These are phyloP conservation scores for Jamesozyma piceae DNA, from an alignment of 805 yeast genomes.

Conservation along the genomic window DNA sequence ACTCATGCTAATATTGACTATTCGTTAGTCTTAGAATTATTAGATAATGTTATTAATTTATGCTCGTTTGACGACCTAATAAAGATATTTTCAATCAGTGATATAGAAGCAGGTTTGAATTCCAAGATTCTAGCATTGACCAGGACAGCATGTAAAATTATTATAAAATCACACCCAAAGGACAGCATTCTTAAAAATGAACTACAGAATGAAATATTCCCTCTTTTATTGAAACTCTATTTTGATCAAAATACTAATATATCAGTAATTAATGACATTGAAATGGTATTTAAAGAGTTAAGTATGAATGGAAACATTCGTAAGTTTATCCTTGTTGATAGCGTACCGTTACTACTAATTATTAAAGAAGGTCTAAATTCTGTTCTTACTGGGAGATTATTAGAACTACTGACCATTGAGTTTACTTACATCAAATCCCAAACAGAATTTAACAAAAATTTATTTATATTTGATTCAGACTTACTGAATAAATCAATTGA, in stretches of 20 bases:
- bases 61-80: slow-evolving; percentile 20
- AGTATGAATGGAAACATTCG: slow-evolving; percentile 17
- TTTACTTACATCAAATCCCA: slow-evolving; percentile 7
- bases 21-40: slow-evolving; percentile 13
- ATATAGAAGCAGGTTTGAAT: slow-evolving; percentile 16
- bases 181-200: slow-evolving; percentile 17
- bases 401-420: slow-evolving; percentile 14
- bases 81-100: slow-evolving; percentile 14
- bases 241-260: slow-evolving; percentile 18
- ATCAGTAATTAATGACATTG: slow-evolving; percentile 19
- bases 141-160: slow-evolving; percentile 20
- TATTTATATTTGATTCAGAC: slow-evolving; percentile 13
- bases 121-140: slow-evolving; percentile 15
- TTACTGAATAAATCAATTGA: slow-evolving; percentile 11
- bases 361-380: slow-evolving; percentile 13
- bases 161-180: slow-evolving; percentile 22
- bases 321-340: slow-evolving; percentile 17
- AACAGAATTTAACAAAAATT: slow-evolving; percentile 12
- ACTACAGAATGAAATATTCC: slow-evolving; percentile 12
- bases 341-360: slow-evolving; percentile 10
- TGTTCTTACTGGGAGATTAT: slow-evolving; percentile 14
- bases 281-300: slow-evolving; percentile 12
- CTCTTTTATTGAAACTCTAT: slow-evolving; percentile 8
- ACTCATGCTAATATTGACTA: slow-evolving; percentile 12
- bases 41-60: slow-evolving; percentile 14